A percentile compares a stretch with the other conserved stretches of the same genome.
Conservation (phyloP, 2,329 filamentous ascomycete genomes). For the Chaetomium sp. region DNA sequence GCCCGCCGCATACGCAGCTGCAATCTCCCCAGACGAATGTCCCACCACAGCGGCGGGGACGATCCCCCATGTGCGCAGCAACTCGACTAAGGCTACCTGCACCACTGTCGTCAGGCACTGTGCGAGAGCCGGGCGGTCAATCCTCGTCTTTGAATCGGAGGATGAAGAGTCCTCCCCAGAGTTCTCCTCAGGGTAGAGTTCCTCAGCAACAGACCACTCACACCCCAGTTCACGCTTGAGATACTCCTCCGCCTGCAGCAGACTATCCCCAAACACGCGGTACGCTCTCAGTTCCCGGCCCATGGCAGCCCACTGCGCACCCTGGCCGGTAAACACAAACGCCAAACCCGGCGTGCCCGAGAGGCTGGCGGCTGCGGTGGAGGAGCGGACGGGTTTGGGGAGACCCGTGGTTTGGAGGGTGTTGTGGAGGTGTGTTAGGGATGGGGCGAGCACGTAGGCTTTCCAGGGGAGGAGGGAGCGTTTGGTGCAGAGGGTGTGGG, state of each 20-base stretch:
- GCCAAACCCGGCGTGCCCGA: too few relatives aligned
- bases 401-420: too few relatives aligned
- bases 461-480: constrained; percentile 28
- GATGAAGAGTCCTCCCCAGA: neutral
- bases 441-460: too few relatives aligned
- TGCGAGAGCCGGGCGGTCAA: neutral
- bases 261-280: neutral
- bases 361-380: too few relatives aligned
- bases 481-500: constrained; percentile 6
- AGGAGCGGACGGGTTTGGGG: too few relatives aligned
- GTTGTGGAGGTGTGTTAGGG: too few relatives aligned
- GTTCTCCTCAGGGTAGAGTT: neutral
- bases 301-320: too few relatives aligned
- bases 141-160: neutral
- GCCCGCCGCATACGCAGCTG: neutral
- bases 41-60: neutral
- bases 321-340: too few relatives aligned
- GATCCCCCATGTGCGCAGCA: neutral
- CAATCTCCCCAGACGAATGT: neutral
- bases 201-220: neutral
- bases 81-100: neutral
- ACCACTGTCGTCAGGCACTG: neutral
- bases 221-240: neutral
- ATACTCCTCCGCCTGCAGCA: neutral
- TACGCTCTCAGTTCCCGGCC: neutral